Evolutionary conservation across 2,329 filamentous ascomycete species (phyloP), one percentile per base, ranked within the genome.

Genomic region (Ophiostoma himal-ulmi): DNA sequence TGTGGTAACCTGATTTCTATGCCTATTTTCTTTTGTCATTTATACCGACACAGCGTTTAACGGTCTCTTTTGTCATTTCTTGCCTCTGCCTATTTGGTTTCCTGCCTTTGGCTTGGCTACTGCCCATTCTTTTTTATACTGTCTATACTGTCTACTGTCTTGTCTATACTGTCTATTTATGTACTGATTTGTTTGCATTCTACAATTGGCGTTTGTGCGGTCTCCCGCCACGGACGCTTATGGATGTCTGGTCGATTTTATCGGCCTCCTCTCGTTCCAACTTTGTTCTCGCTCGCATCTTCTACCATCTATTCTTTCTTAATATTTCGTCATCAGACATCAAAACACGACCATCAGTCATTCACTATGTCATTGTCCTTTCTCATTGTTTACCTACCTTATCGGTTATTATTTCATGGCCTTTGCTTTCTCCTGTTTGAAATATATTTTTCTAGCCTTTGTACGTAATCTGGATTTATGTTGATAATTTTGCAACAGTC

Each of bases 41-140:
- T 22, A 64, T 64, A n/a, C 34, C 34, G 60, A 64, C 34, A 64
- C 60, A 64, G 60, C 60, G 60, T 64, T 64, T 64, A 36, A 64
- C 60, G 60, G 60, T 37, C 60, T 64, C 22, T 34, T 34, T 22
- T 13, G 13, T 30, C 22, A 30, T 30, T 20, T 17, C 3, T 30
- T 60, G 26, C 17, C n/a, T 13, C 5, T 26, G 30, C 30, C n/a
- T 30, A 20, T 14, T 60, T 14, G 54, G 20, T 30, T 57, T 30
- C 4, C 30, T 20, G 5, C n/a, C 26, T 34, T 10, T 30, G 30
- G 30, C 26, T 17, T 60, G 54, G 54, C 22, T 30, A 30, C 11
- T 60, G 54, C 13, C 26, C 10, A 5, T 36, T n/a, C 11, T 30
- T 60, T 60, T 34, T 13, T 60, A 4, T 30, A 17, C 5, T 34